A percentile compares a stretch with the other conserved stretches of the same genome.
phyloP scores from a whole-genome alignment of 129 eudicot genomes.

The Calendula officinalis region DNA sequence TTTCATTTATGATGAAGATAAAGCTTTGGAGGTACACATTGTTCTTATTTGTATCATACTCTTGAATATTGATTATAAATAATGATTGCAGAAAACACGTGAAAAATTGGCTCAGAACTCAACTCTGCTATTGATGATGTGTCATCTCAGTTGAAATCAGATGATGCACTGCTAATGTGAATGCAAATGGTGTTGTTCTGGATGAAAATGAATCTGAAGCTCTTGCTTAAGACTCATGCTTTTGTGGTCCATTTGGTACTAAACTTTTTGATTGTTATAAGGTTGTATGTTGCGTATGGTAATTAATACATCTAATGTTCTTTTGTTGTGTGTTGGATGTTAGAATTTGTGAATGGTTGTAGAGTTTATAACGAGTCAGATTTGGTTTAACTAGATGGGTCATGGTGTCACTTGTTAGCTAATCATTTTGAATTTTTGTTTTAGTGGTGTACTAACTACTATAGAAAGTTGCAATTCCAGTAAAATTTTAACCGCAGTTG shows the following conservation, averaged over 20 bases:
- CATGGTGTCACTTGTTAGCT: no score
- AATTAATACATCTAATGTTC: no score
- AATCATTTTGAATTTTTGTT: no score
- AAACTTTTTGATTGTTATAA: conserved; percentile 10
- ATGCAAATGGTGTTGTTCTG: conserved; percentile 30
- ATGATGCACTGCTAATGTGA: conserved; percentile 32
- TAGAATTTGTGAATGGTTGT: no score
- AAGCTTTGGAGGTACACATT: conserved; percentile 83
- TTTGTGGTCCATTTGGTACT: not conserved
- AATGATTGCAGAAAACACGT: conserved; percentile 76
- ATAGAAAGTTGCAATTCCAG: no score
- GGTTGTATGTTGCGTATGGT: no score
- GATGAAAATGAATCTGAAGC: conserved; percentile 43
- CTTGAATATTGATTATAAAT: no score
- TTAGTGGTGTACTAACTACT: no score
- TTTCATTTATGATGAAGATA: conserved; percentile 87
- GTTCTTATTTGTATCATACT: not conserved
- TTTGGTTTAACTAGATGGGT: no score
- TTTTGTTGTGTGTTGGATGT: no score
- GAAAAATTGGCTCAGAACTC: conserved; percentile 66
- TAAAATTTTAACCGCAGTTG: no score
- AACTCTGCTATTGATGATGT: conserved; percentile 84
- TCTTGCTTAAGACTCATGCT: conserved; percentile 27
- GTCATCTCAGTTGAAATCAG: conserved; percentile 49
- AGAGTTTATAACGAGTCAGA: no score